Percentiles rank a stretch among this genome's conserved stretches.
Evolutionary conservation across 306 rosid species (phyloP).

Genomic region (Boehmeria nivea): DNA sequence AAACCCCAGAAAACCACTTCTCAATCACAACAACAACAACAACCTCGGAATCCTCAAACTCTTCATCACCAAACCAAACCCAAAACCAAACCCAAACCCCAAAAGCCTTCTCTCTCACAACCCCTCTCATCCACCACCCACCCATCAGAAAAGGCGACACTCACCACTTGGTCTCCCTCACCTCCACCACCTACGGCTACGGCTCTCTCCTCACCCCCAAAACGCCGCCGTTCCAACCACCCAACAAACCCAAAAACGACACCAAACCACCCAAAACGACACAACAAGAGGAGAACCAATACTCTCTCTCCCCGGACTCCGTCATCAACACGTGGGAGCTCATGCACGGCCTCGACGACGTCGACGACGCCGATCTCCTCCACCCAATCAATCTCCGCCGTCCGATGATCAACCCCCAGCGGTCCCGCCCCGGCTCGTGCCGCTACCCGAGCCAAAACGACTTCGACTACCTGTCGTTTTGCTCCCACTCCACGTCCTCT

Average conservation of each 20-base stretch:
- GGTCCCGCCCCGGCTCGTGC: conserved; percentile 34
- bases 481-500: background rate
- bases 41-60: conserved; percentile 32
- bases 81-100: conserved; percentile 18
- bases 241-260: conserved; percentile 17
- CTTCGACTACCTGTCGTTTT: conserved; percentile 43
- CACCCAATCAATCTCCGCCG: conserved; percentile 17
- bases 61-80: conserved; percentile 31
- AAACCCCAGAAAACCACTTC: conserved; percentile 18
- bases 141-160: conserved; percentile 72
- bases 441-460: conserved; percentile 29
- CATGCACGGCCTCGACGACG: conserved; percentile 57
- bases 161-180: conserved; percentile 80
- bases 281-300: conserved; percentile 4
- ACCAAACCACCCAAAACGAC: conserved; percentile 11
- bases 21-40: conserved; percentile 27
- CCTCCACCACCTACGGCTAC: conserved; percentile 87
- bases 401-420: conserved; percentile 11
- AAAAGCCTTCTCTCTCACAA: conserved; percentile 48
- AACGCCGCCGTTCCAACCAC: conserved; percentile 20
- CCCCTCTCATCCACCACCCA: conserved; percentile 76
- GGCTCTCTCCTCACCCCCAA: conserved; percentile 43
- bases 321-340: conserved; percentile 95
- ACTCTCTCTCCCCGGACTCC: conserved; percentile 67
- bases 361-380: conserved; percentile 31